These are phyloP conservation scores for Tetrahymena thermophila DNA, from an alignment of 73 alveolate genomes.

Conservation along the genomic window DNA sequence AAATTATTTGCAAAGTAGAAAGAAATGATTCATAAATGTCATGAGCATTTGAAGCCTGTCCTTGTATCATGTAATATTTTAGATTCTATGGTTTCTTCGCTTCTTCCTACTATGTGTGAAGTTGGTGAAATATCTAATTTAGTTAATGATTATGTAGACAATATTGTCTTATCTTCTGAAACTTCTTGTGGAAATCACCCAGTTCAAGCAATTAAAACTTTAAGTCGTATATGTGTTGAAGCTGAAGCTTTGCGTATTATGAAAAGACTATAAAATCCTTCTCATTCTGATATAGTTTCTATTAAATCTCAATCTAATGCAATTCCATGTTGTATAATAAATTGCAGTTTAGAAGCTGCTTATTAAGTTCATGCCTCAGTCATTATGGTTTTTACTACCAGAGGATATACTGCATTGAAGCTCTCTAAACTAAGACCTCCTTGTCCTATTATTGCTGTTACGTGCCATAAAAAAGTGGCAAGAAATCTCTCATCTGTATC, in stretches of 20 bases:
- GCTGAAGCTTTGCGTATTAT: conserved; percentile 3
- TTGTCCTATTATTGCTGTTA: conserved; percentile 4
- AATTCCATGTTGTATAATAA: neutral
- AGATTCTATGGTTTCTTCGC: conserved; percentile 11
- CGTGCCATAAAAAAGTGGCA: conserved; percentile 1
- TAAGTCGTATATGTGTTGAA: neutral
- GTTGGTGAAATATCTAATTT: conserved; percentile 11
- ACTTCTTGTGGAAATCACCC: conserved; percentile 14
- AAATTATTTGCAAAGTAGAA: neutral
- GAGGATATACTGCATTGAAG: conserved; percentile 8
- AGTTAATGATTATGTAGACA: conserved; percentile 9
- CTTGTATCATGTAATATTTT: neutral
- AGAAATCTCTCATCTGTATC: neutral
- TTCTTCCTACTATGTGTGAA: conserved; percentile 7
- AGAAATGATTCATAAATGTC: conserved; percentile 3
- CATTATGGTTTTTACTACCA: neutral
- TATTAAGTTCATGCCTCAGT: neutral
- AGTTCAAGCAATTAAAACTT: neutral
- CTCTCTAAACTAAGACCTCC: conserved; percentile 16
- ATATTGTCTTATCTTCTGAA: neutral
- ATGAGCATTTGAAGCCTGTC: conserved; percentile 7
- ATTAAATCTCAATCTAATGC: neutral
- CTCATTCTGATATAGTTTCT: neutral
- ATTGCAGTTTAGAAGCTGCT: conserved; percentile 8
- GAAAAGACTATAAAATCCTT: neutral